Evolutionary conservation across 202 grass and related monocot species (phyloP).

Genomic region (Zizania palustris): DNA sequence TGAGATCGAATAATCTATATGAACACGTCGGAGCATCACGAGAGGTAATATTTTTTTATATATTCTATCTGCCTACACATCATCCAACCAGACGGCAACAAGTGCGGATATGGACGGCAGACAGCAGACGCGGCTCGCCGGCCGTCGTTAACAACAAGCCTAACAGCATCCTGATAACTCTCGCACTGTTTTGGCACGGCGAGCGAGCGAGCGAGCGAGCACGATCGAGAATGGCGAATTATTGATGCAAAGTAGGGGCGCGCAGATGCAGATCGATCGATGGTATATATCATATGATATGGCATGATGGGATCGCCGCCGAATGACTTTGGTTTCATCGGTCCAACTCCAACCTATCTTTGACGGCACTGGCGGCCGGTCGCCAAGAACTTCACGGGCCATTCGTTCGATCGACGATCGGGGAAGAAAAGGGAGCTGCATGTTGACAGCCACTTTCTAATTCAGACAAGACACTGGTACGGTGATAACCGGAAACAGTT

Average conservation of each 20-base stretch:
- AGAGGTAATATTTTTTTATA: too few species aligned
- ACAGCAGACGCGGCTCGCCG: too few species aligned
- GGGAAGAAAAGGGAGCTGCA: conserved; percentile 3
- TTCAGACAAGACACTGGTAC: conserved; percentile 26
- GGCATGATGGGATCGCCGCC: conserved; percentile 3
- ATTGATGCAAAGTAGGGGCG: conserved; percentile 25
- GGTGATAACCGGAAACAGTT: conserved; percentile 16
- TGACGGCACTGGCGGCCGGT: neutral
- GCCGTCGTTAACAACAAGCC: too few species aligned
- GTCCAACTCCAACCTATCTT: conserved; percentile 22
- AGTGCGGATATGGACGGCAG: too few species aligned
- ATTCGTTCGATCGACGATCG: neutral
- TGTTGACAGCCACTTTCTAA: conserved; percentile 13
- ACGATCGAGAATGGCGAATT: neutral
- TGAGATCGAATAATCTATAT: too few species aligned
- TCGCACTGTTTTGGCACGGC: neutral
- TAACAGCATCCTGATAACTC: too few species aligned
- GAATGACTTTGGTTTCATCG: conserved; percentile 28
- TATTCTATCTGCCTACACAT: too few species aligned
- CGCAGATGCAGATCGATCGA: conserved; percentile 3
- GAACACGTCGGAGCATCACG: too few species aligned
- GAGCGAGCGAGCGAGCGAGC: neutral
- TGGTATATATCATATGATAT: conserved; percentile 6
- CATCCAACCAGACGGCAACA: too few species aligned
- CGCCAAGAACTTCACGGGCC: conserved; percentile 21